Conservation (phyloP, 306 rosid species). For the Datisca glomerata region DNA sequence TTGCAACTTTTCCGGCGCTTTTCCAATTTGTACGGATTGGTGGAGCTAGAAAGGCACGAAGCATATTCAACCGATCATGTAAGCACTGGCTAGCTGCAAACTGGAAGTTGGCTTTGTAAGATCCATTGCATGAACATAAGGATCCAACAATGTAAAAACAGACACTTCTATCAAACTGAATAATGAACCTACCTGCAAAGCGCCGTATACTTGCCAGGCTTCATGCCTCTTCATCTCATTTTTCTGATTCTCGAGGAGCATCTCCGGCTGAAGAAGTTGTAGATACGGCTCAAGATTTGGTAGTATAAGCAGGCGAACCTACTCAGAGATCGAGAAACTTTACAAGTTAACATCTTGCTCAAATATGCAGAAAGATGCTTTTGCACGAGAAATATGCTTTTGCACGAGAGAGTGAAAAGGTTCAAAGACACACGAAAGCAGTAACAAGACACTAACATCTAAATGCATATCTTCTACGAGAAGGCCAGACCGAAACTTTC, state of each 20-base stretch:
- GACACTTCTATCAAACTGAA: neutral
- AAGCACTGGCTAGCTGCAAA: conserved; percentile 64
- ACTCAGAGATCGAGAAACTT: conserved; percentile 16
- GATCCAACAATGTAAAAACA: neutral
- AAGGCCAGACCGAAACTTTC: too few species aligned
- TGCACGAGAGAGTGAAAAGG: conserved; percentile 2
- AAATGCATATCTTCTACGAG: too few species aligned
- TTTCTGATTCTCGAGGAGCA: conserved; percentile 65
- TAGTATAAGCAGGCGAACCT: conserved; percentile 72
- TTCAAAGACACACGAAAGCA: too few species aligned
- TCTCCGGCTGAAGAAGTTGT: conserved; percentile 73
- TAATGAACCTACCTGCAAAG: conserved; percentile 62
- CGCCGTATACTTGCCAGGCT: conserved; percentile 82
- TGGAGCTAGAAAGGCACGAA: conserved; percentile 31
- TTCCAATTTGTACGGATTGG: conserved; percentile 30
- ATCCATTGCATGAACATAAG: neutral
- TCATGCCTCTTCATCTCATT: conserved; percentile 69
- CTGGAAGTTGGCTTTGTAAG: conserved; percentile 36
- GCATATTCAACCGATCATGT: conserved; percentile 37
- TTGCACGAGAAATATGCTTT: conserved; percentile 9
- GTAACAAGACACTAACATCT: too few species aligned
- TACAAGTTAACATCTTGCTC: conserved; percentile 7
- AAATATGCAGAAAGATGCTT: conserved; percentile 10
- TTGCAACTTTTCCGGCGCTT: conserved; percentile 36
- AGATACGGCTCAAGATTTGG: conserved; percentile 84